These are phyloP conservation scores for Solanum infundibuliforme DNA, from an alignment of 257 asterid genomes.

Conservation along the genomic window DNA sequence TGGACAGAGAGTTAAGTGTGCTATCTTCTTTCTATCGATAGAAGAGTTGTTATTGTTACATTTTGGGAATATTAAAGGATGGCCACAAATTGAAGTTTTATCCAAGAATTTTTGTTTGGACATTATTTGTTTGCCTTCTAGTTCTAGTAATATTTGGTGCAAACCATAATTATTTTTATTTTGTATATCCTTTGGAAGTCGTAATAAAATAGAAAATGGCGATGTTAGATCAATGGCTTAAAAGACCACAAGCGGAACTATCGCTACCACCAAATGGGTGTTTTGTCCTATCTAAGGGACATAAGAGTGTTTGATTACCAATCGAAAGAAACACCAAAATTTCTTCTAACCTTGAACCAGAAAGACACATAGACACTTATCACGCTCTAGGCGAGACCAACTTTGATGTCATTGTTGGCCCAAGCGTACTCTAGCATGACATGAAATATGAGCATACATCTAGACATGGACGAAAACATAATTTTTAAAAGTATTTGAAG, in stretches of 20 bases:
- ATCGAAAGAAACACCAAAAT: neutral
- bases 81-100: conserved; percentile 25
- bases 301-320: neutral
- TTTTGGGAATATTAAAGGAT: conserved; percentile 2
- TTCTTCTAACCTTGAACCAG: neutral
- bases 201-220: neutral
- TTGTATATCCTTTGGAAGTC: neutral
- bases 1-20: neutral
- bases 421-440: neutral
- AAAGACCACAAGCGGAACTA: neutral
- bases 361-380: too few species aligned
- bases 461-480: too few species aligned
- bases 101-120: conserved; percentile 29
- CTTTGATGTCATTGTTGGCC: neutral
- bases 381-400: neutral
- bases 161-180: neutral
- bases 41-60: neutral
- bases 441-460: neutral
- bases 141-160: neutral
- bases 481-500: neutral
- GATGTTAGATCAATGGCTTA: neutral
- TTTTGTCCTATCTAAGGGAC: neutral
- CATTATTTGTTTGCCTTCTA: conserved; percentile 14
- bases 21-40: neutral
- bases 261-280: neutral